Evolutionary conservation across 495 filamentous ascomycete species (phyloP), one percentile per base, ranked within the genome.

Genomic region (Penicillium goetzii): DNA sequence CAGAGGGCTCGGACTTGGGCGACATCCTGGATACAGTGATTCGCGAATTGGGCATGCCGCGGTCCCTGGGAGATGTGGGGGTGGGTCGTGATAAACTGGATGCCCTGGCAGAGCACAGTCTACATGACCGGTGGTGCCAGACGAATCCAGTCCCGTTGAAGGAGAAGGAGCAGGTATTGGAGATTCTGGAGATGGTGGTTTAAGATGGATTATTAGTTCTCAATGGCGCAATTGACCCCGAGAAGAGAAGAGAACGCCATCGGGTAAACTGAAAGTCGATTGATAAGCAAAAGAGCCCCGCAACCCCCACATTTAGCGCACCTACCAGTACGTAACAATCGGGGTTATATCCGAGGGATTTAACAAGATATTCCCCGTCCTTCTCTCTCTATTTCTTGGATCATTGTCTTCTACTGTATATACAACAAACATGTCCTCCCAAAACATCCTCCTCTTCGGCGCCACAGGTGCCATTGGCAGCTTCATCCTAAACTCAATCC

Each of bases 401-500:
- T 28, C 11, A 32, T 30, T n/a, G 8, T 15, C 8, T 28, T 52
- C 19, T 25, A 7, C 17, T n/a, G n/a, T 55, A 36, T 33, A 23
- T 55, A 55, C 25, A 10, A 43, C 4, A 63, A 63, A 15, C 12
- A 68, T 68, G 70, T 33, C 70, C 53, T 58, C 68, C 32, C 60
- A 64, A 57, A 85, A 85, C 43, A 76, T 92, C 53, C 83, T 92
- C 40, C 77, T 91, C 57, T 84, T 92, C 70, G 89, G 89, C 19
- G 89, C 87, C 19, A 91, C 89, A 6, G 89, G 89, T 54, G 72
- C 74, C 40, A 91, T 92, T 58, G 89, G 89, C 63, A 70, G 78
- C 21, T 85, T 86, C 76, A 91, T 92, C 70, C 81, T 83, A 9
- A 65, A 81, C 25, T 81, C 85, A 28, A 79, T 92, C 43, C 64